A percentile compares a stretch with the other conserved stretches of the same genome.
phyloP scores from a whole-genome alignment of 805 yeast genomes.

The Nematodospora valgi region DNA sequence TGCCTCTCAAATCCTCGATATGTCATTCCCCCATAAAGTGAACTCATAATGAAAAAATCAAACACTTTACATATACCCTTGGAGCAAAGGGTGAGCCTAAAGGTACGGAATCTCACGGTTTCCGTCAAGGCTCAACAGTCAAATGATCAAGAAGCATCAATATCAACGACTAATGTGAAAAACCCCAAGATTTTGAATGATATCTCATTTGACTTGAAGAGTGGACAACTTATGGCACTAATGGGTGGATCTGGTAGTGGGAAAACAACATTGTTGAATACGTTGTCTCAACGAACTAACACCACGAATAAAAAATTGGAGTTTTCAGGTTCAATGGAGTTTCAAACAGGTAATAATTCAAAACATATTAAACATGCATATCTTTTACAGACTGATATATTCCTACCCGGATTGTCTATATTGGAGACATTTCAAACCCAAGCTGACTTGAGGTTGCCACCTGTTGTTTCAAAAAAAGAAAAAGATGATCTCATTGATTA shows the following conservation, averaged over 20 bases:
- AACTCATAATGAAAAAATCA: slow-evolving; percentile 40
- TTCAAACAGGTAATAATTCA: slow-evolving; percentile 8
- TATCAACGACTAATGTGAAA: not conserved
- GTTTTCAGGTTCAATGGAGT: slow-evolving; percentile 43
- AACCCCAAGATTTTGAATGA: slow-evolving; percentile 28
- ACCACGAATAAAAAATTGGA: slow-evolving; percentile 36
- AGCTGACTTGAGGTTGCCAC: slow-evolving; percentile 65
- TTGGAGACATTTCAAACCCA: slow-evolving; percentile 67
- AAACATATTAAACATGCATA: slow-evolving; percentile 48
- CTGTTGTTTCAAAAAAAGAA: slow-evolving; percentile 38
- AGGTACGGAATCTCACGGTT: slow-evolving; percentile 18
- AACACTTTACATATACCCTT: slow-evolving; percentile 22
- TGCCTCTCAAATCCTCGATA: too few species aligned
- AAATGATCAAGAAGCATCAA: slow-evolving; percentile 8
- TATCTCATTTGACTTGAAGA: slow-evolving; percentile 56
- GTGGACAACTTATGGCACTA: slow-evolving; percentile 69
- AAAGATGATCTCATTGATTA: slow-evolving; percentile 52
- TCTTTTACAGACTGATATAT: slow-evolving; percentile 71
- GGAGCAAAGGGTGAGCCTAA: slow-evolving; percentile 38
- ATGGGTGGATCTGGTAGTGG: slow-evolving; percentile 90
- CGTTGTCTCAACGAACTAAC: slow-evolving; percentile 51
- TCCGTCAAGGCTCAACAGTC: slow-evolving; percentile 10
- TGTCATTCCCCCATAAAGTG: too few species aligned
- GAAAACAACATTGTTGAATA: slow-evolving; percentile 74
- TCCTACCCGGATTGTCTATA: slow-evolving; percentile 69